Percentiles rank a stretch among this genome's conserved stretches.
Evolutionary conservation across 2,329 filamentous ascomycete genomes (phyloP).

Genomic region (Microcyclospora tardicrescens): DNA sequence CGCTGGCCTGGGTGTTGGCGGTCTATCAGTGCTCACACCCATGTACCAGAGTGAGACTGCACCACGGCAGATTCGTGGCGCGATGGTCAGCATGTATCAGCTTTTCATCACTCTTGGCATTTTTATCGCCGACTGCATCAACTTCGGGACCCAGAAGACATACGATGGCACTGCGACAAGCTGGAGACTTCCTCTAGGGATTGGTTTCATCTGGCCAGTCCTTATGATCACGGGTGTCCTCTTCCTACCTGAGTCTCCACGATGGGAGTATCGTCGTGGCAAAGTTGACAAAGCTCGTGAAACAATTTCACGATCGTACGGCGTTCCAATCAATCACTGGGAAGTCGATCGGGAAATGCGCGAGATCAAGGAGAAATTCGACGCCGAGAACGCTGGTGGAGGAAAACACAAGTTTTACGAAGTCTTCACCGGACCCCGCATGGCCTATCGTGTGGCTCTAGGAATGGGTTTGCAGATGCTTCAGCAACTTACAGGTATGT

Average conservation of each 20-base stretch:
- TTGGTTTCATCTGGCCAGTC: constrained; percentile 44
- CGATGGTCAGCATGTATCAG: constrained; percentile 53
- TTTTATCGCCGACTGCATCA: constrained; percentile 37
- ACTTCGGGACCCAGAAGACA: constrained; percentile 46
- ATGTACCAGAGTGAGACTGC: constrained; percentile 56
- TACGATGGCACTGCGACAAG: constrained; percentile 30
- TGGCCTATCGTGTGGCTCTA: constrained; percentile 50
- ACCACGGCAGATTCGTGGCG: constrained; percentile 50
- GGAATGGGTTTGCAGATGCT: constrained; percentile 51
- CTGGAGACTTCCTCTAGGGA: constrained; percentile 52
- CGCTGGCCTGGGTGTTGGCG: constrained; percentile 54
- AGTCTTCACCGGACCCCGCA: constrained; percentile 52
- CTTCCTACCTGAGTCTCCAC: constrained; percentile 44
- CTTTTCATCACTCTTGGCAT: constrained; percentile 59
- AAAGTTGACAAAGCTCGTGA: constrained; percentile 37
- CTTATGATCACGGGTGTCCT: constrained; percentile 42
- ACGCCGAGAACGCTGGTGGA: constrained; percentile 36
- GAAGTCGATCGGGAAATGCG: constrained; percentile 39
- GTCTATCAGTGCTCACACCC: constrained; percentile 50
- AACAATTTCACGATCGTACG: constrained; percentile 43
- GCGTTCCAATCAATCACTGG: constrained; percentile 42
- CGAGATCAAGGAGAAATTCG: constrained; percentile 44
- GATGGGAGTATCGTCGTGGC: constrained; percentile 45
- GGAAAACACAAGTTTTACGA: constrained; percentile 50
- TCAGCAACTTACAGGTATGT: constrained; percentile 50